phyloP scores from a whole-genome alignment of 164 flowering plant species.

The Brasenia schreberi region DNA sequence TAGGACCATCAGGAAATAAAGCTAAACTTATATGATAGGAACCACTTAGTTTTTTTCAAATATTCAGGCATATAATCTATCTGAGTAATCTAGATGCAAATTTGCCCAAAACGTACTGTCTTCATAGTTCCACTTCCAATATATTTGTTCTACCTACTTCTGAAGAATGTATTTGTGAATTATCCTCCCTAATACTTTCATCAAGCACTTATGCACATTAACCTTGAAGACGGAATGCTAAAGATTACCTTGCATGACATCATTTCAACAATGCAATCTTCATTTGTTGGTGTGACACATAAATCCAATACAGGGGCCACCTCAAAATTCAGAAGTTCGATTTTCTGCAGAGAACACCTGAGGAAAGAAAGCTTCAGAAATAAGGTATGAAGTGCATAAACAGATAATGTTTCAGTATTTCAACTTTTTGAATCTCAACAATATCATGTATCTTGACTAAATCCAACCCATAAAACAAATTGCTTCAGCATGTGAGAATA shows the following conservation, averaged over 20 bases:
- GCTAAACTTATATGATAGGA: too few species aligned
- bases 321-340: conserved; percentile 46
- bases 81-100: neutral
- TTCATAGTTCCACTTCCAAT: neutral
- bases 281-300: conserved; percentile 43
- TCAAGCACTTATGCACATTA: neutral
- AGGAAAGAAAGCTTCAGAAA: conserved; percentile 1
- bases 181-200: neutral
- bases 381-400: too few species aligned
- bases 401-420: too few species aligned
- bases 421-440: too few species aligned
- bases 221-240: neutral
- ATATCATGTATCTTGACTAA: too few species aligned
- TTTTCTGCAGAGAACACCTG: conserved; percentile 50
- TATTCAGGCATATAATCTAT: neutral
- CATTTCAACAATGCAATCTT: conserved; percentile 59
- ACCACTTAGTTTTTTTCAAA: neutral
- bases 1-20: too few species aligned
- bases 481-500: too few species aligned
- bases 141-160: neutral
- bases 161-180: neutral
- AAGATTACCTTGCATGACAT: conserved; percentile 64
- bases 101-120: neutral
- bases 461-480: too few species aligned
- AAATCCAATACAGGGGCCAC: conserved; percentile 62